Evolutionary conservation across 2,329 filamentous ascomycete species (phyloP), one percentile per base, ranked within the genome.

Genomic region (Dothideomycetes sp.): DNA sequence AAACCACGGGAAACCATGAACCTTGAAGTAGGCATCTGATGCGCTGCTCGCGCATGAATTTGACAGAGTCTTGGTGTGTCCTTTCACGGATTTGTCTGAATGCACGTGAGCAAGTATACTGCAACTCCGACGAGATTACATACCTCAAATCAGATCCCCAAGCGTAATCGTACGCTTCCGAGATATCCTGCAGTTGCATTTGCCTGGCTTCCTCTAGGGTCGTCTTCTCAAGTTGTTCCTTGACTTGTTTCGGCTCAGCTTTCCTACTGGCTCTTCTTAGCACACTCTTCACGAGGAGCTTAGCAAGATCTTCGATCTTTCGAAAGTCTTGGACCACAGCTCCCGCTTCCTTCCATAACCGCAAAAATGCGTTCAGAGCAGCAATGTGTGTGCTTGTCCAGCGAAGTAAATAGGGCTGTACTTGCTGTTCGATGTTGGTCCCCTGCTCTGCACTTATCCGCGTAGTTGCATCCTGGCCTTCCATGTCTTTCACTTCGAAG

Each of bases 1-100:
- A 66, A 59, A 64, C 60, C 33, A 65, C 64, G 3, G 75, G 70
- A 50, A 96, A 98, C 91, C 91, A 98, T 8, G 83, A 80, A 5
- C 91, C 91, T 50, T 85, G 75, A 4, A 96, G 73, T 27, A 98
- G 68, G 57, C 88, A 95, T 40, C 91, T 76, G 46, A 96, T 84
- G 25, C 91, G 79, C 61, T 98, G 91, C 64, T 98, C 91, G 62
- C 94, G 95, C 62, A 96, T 84, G 56, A 98, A 98, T 54, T 94
- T 85, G 40, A 95, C 66, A 9, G 89, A 87, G 61, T 98, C 91
- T 53, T 89, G 80, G 51, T 85, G 83, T 31, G 96, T 71, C 59
- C 94, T 86, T 41, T 95, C 86, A 23, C 87, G 82, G n/a, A 94
- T 84, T 62, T 91, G 85, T 48, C 65, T 69, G 47, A 36, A 11